These are phyloP conservation scores for Cercophora scortea DNA, from an alignment of 495 filamentous ascomycete genomes.

Conservation along the genomic window DNA sequence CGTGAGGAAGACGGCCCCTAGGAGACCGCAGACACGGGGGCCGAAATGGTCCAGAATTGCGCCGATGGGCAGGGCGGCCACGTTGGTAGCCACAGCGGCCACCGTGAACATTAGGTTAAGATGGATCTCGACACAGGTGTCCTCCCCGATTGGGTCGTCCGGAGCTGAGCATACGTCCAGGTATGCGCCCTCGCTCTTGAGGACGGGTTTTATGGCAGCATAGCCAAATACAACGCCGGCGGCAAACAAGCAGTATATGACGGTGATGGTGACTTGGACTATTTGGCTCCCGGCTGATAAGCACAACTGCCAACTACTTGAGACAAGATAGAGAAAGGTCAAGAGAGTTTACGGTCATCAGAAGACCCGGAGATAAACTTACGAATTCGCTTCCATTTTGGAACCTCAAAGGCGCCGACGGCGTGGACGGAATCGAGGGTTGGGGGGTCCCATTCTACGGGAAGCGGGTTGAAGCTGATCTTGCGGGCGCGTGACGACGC, in stretches of 20 bases:
- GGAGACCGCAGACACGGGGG: constrained; percentile 65
- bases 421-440: constrained; percentile 34
- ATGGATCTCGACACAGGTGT: constrained; percentile 65
- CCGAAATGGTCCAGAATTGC: constrained; percentile 80
- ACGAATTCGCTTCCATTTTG: constrained; percentile 56
- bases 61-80: constrained; percentile 75
- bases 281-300: neutral
- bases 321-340: too few species aligned
- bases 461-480: constrained; percentile 47
- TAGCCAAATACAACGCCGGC: constrained; percentile 79
- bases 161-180: constrained; percentile 47
- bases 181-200: constrained; percentile 72
- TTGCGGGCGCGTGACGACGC: constrained; percentile 34
- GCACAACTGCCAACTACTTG: too few species aligned
- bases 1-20: constrained; percentile 61
- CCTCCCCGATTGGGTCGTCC: constrained; percentile 42
- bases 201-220: constrained; percentile 74
- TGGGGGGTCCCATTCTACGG: constrained; percentile 39
- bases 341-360: too few species aligned
- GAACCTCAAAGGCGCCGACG: constrained; percentile 63
- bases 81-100: constrained; percentile 76
- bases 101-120: constrained; percentile 92
- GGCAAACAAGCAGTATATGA: constrained; percentile 74
- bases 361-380: constrained; percentile 21
- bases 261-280: constrained; percentile 58